Base-by-base conservation (phyloP, 805 yeast species). In the Ogataea thermomethanolica region DNA sequence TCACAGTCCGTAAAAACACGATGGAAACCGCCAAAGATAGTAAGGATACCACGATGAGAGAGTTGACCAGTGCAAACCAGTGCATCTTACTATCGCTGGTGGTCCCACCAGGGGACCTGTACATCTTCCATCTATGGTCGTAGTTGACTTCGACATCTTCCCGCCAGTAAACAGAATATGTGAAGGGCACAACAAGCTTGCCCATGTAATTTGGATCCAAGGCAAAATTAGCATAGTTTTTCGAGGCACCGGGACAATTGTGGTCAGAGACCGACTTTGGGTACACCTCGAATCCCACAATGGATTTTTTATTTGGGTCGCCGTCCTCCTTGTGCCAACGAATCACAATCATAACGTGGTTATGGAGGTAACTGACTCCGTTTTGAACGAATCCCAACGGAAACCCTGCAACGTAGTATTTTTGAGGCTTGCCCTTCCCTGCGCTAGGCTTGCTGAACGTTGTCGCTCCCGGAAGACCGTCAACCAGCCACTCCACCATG, bases 211-310 rank as follows among this genome's bases (percentile, higher is more conserved):
- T 62, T 4, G 73, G 62, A 14, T 71, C 62, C 7, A 87, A 55
- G 28, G 79, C 77, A 49, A 71, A 78, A 46, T 79, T 78, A 26
- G 74, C 66, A 57, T 69, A 82, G 51, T 74, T 65, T 48, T 74
- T 79, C 7, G 81, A 69, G 4, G 84, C 79, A 9, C 89, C 90
- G 2, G 95, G 95, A 59, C 96, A 88, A 36, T 62, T 71, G 58
- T 62, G 73, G 59, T 72, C 78, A 30, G 73, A 66, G 9, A 84
- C 90, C 39, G 93, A 83, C 57, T 78, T 81, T 8, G 96, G 96
- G 56, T 88, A 88, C 10, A 87, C 85, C 63, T 88, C 96, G 51
- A 89, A 84, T 0, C 95, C 96, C 13, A 88, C 95, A 51, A 88
- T 85, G 3, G 85, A 70, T 48, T 72, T 68, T 35, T 64, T 60